phyloP scores from a whole-genome alignment of 2,329 filamentous ascomycete species.

The Rhinocladiella similis region DNA sequence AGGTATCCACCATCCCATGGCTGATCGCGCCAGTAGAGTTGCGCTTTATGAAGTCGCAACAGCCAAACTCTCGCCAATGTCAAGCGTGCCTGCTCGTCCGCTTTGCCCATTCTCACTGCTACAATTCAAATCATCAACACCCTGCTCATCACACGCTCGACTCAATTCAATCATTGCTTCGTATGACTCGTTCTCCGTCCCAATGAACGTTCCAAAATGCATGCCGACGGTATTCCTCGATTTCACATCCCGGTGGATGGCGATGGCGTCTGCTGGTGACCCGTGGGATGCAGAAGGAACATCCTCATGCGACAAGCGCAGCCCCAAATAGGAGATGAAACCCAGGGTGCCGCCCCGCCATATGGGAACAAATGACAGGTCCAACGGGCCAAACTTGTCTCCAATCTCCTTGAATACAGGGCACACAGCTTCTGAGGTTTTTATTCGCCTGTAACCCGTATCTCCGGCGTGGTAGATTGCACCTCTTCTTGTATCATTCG shows the following conservation, averaged over 20 bases:
- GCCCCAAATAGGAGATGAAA: slow-evolving; percentile 19
- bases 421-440: slow-evolving; percentile 41
- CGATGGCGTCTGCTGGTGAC: slow-evolving; percentile 48
- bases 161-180: slow-evolving; percentile 20
- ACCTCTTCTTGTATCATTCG: slow-evolving; percentile 15
- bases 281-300: slow-evolving; percentile 48
- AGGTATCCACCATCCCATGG: too few relatives aligned
- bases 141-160: slow-evolving; percentile 8
- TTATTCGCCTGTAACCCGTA: slow-evolving; percentile 46
- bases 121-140: slow-evolving; percentile 4
- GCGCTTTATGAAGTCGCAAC: slow-evolving; percentile 8
- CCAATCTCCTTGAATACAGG: slow-evolving; percentile 52
- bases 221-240: slow-evolving; percentile 51
- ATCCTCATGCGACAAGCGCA: slow-evolving; percentile 39
- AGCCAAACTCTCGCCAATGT: slow-evolving; percentile 21
- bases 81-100: slow-evolving; percentile 15
- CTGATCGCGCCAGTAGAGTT: too few relatives aligned
- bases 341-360: slow-evolving; percentile 41
- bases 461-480: slow-evolving; percentile 47
- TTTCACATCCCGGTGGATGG: slow-evolving; percentile 48
- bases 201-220: slow-evolving; percentile 48
- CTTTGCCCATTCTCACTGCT: background rate
- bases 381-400: slow-evolving; percentile 47
- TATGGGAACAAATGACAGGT: slow-evolving; percentile 51
- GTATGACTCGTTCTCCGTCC: slow-evolving; percentile 14